A percentile compares a stretch with the other conserved stretches of the same genome.
Conservation (phyloP, 2,329 filamentous ascomycete genomes). For the Hymenoscyphus linearis region DNA sequence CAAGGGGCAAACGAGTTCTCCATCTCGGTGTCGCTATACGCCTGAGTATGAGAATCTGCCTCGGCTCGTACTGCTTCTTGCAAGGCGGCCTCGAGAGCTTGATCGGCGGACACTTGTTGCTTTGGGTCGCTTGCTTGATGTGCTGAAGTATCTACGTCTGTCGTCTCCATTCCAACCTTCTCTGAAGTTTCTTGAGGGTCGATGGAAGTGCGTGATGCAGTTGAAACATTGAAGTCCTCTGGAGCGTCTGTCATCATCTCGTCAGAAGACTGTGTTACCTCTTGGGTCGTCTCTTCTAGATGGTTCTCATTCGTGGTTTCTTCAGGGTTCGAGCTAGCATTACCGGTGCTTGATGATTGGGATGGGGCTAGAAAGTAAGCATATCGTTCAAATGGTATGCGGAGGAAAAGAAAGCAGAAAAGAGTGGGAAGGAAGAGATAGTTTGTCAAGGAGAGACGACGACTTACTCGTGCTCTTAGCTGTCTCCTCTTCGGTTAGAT, state of each 20-base stretch:
- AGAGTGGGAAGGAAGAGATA: neutral
- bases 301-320: neutral
- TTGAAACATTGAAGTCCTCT: neutral
- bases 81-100: conserved; percentile 25
- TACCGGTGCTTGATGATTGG: conserved; percentile 2
- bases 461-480: conserved; percentile 22
- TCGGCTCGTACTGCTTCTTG: conserved; percentile 28
- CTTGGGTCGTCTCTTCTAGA: neutral
- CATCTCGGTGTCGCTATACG: conserved; percentile 20
- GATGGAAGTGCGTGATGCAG: neutral
- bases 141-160: neutral
- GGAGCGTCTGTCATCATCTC: neutral
- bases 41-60: conserved; percentile 20
- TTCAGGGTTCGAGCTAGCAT: neutral
- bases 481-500: conserved; percentile 25
- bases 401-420: neutral
- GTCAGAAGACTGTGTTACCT: neutral
- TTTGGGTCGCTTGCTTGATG: neutral
- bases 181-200: neutral
- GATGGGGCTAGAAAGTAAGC: conserved; percentile 21
- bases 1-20: conserved; percentile 23
- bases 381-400: neutral
- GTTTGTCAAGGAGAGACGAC: neutral
- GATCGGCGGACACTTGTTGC: conserved; percentile 12
- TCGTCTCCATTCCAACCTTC: neutral